Evolutionary conservation across 2,329 filamentous ascomycete genomes (phyloP).

Genomic region (Macrophomina pseudophaseolina): DNA sequence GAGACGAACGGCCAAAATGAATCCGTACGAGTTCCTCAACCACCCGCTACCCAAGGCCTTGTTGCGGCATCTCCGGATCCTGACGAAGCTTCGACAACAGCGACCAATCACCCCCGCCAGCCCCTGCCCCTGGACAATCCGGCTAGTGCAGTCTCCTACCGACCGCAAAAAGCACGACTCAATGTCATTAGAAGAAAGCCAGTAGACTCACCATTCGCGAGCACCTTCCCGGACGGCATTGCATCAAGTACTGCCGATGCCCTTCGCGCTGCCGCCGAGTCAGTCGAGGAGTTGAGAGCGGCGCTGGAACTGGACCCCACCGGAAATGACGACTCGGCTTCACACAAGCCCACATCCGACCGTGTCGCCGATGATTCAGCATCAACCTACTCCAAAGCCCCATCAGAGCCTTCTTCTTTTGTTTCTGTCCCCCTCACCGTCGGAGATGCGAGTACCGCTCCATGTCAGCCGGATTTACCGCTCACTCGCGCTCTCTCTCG

Average conservation of each 20-base stretch:
- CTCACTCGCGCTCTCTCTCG: background rate
- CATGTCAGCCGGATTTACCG: background rate
- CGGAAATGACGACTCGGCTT: background rate
- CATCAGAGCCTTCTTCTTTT: background rate
- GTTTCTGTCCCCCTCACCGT: background rate
- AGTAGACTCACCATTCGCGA: background rate
- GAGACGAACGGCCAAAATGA: background rate
- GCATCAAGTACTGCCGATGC: background rate
- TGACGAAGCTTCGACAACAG: background rate
- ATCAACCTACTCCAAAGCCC: background rate
- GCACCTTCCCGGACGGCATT: constrained; percentile 1
- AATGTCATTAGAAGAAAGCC: background rate
- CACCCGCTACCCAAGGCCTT: background rate
- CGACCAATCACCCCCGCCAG: background rate
- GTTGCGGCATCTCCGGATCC: background rate
- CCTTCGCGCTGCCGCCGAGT: background rate
- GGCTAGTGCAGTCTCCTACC: background rate
- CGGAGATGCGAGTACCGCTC: background rate
- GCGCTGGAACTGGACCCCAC: background rate
- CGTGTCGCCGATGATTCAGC: background rate
- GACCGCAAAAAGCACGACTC: background rate
- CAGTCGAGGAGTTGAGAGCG: constrained; percentile 3
- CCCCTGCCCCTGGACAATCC: background rate
- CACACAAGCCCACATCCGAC: background rate
- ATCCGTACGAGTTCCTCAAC: background rate